These are phyloP conservation scores for Suillus occidentalis DNA, from an alignment of 768 basidiomycete species.

Conservation along the genomic window DNA sequence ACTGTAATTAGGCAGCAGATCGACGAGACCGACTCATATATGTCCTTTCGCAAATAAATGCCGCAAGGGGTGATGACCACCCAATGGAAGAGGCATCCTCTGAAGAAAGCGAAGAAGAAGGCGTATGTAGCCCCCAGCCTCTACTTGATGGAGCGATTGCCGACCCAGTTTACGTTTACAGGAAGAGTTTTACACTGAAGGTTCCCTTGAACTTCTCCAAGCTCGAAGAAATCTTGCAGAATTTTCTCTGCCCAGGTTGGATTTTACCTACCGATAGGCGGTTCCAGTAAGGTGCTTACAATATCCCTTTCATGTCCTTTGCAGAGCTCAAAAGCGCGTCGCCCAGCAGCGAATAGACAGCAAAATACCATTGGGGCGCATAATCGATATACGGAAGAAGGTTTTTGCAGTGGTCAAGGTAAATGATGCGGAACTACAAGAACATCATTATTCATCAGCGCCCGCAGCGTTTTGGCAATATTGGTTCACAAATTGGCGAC, in stretches of 20 bases:
- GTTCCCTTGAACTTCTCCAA: constrained; percentile 82
- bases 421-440: constrained; percentile 17
- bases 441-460: not conserved
- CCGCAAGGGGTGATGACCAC: constrained; percentile 79
- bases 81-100: constrained; percentile 70
- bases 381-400: constrained; percentile 91
- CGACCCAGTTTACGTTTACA: constrained; percentile 31
- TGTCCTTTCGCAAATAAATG: constrained; percentile 90
- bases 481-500: constrained; percentile 98
- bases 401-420: constrained; percentile 91
- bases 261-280: constrained; percentile 59
- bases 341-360: constrained; percentile 91
- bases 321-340: constrained; percentile 94
- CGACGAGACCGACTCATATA: constrained; percentile 93
- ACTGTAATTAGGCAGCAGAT: constrained; percentile 77
- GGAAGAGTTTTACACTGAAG: constrained; percentile 96
- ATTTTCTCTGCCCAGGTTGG: constrained; percentile 93
- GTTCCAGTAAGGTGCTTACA: constrained; percentile 77
- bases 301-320: constrained; percentile 41
- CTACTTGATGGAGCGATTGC: not conserved
- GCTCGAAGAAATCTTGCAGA: constrained; percentile 86
- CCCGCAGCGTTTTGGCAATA: constrained; percentile 80
- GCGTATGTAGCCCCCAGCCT: constrained; percentile 20
- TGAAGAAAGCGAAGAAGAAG: constrained; percentile 77
- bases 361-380: constrained; percentile 78